These are phyloP conservation scores for Claviceps capensis DNA, from an alignment of 2,329 filamentous ascomycete genomes.

Conservation along the genomic window DNA sequence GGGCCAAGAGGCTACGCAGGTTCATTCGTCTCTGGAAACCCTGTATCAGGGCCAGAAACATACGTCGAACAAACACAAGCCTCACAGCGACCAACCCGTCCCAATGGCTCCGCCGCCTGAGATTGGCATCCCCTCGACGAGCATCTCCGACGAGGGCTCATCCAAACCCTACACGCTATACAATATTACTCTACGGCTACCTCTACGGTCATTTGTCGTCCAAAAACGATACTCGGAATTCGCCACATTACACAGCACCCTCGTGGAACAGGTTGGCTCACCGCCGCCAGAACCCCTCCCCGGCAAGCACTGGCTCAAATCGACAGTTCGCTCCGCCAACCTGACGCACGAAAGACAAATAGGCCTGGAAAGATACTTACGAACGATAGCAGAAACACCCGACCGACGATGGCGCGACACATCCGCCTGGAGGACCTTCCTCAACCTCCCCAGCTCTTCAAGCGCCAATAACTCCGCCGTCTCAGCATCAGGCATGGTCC, in stretches of 20 bases:
- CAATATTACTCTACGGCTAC: constrained; percentile 64
- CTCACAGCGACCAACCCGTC: neutral
- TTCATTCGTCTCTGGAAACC: neutral
- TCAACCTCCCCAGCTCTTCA: constrained; percentile 47
- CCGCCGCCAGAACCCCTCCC: constrained; percentile 57
- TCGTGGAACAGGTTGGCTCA: constrained; percentile 44
- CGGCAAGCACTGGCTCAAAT: constrained; percentile 63
- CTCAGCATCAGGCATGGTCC: constrained; percentile 30
- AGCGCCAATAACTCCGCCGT: constrained; percentile 35
- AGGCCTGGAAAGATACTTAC: constrained; percentile 58
- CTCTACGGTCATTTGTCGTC: constrained; percentile 60
- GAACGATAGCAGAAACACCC: constrained; percentile 56
- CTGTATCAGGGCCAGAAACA: neutral
- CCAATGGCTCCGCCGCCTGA: constrained; percentile 51
- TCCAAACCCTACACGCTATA: constrained; percentile 63
- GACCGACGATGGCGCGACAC: constrained; percentile 66
- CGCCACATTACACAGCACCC: constrained; percentile 45
- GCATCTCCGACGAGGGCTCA: constrained; percentile 33
- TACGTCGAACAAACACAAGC: neutral
- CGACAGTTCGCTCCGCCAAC: constrained; percentile 54
- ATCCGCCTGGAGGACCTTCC: constrained; percentile 56
- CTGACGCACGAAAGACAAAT: constrained; percentile 57
- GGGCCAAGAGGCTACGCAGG: no score
- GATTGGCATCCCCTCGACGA: constrained; percentile 55
- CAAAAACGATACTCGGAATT: constrained; percentile 80